Conservation (phyloP, 352 stramenopile genomes). For the Globisporangium paroecandrum region DNA sequence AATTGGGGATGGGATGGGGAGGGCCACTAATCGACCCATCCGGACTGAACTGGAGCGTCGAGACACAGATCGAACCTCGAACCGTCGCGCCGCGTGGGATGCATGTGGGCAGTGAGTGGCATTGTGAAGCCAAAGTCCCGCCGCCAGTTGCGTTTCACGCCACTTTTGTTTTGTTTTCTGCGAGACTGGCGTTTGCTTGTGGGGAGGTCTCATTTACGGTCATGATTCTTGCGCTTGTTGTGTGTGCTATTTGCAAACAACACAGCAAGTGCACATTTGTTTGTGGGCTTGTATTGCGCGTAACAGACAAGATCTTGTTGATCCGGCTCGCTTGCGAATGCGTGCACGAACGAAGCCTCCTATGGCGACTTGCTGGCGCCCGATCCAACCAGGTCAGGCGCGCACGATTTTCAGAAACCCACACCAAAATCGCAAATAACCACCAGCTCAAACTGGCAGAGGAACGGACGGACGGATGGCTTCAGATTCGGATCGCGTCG, state of each 20-base stretch:
- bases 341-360: neutral
- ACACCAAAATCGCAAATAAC: neutral
- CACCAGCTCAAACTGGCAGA: neutral
- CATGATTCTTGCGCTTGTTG: neutral
- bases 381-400: neutral
- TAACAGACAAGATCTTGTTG: neutral
- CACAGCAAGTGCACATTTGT: neutral
- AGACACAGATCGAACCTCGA: neutral
- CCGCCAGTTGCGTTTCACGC: neutral
- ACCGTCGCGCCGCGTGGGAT: neutral
- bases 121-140: conserved; percentile 3
- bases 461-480: neutral
- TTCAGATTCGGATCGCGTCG: neutral
- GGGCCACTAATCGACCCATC: neutral
- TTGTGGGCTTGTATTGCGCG: neutral
- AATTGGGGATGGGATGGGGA: neutral
- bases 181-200: neutral
- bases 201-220: neutral
- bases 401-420: neutral
- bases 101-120: conserved; percentile 13
- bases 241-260: neutral
- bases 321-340: neutral
- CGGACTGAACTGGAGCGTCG: conserved; percentile 8
- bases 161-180: neutral
- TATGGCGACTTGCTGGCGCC: neutral